Evolutionary conservation across 108 stramenopile species (phyloP).

Genomic region (Fragilaria radians): DNA sequence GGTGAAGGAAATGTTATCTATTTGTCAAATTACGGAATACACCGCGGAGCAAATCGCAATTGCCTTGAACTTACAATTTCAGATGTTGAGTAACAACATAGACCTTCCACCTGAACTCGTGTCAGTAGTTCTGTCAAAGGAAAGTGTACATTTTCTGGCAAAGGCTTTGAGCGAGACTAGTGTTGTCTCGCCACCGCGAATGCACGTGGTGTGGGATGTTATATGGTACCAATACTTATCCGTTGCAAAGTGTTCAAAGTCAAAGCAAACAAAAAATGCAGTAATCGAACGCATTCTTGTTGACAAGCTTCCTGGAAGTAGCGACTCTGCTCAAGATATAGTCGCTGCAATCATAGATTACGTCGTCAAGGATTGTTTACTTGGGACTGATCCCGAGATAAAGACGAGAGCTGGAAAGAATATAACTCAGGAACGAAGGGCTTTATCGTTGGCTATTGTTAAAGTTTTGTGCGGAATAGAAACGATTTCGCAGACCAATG

Average conservation of each 20-base stretch:
- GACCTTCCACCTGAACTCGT: slow-evolving; percentile 33
- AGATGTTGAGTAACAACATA: slow-evolving; percentile 4
- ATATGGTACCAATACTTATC: slow-evolving; percentile 54
- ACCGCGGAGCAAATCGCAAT: slow-evolving; percentile 64
- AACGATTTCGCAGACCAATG: slow-evolving; percentile 44
- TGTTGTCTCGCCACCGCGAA: slow-evolving; percentile 52
- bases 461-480: slow-evolving; percentile 34
- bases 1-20: slow-evolving; percentile 41
- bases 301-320: slow-evolving; percentile 18
- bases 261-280: slow-evolving; percentile 5
- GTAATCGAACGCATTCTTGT: slow-evolving; percentile 10
- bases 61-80: slow-evolving; percentile 50
- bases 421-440: slow-evolving; percentile 56
- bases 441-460: slow-evolving; percentile 51
- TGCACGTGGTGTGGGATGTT: slow-evolving; percentile 81
- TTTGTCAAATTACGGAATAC: slow-evolving; percentile 10
- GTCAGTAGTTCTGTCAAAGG: slow-evolving; percentile 40
- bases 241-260: slow-evolving; percentile 12
- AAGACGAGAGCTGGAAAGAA: slow-evolving; percentile 16
- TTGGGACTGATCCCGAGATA: slow-evolving; percentile 18
- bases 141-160: slow-evolving; percentile 30
- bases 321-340: slow-evolving; percentile 27
- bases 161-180: slow-evolving; percentile 54
- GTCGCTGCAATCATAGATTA: slow-evolving; percentile 38
- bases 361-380: slow-evolving; percentile 42